Base-by-base conservation (phyloP, 495 filamentous ascomycete species). In the Echria macrotheca region DNA sequence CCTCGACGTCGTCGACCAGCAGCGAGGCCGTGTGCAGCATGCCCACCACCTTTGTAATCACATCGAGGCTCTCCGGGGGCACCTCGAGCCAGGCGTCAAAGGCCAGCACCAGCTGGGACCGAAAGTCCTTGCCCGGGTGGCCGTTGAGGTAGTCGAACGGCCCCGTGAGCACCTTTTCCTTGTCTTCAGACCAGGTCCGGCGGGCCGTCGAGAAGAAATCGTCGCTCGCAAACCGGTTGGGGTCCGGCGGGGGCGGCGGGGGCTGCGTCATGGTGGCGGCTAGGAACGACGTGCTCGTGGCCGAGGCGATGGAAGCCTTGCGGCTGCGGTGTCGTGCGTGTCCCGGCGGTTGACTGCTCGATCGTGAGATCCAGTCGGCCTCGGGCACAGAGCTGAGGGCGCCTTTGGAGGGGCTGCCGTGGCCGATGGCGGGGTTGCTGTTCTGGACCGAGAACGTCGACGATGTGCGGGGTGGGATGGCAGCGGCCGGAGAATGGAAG, bases 1-100 rank as follows among this genome's bases (percentile, higher is more conserved):
- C 88, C 69, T 94, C 85, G 12, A 91, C 88, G 63, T 94, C 93
- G 62, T 98, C 93, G 54, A 98, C 82, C 69, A 98, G 77, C 28
- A 98, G 74, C 2, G 89, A 95, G 14, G 93, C 83, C 3, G 91
- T 95, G 63, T 98, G 93, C 24, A 98, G 77, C 90, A 96, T 96
- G 38, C 82, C 83, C 19, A 97, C 80, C 10, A 95, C 90, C 50
- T 82, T 84, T 15, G 83, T 91, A 58, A 98, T 96, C 23, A 95
- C 78, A 41, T 76, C 80, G 53, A 97, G 70, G 43, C 81, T 85
- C 50, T 82, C 80, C 7, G 76, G 56, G 0, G 94, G 94, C 5
- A 97, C 91, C 55, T 87, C 76, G 14, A 98, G 71, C 87, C 86
- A 97, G 26, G 76, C 76, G 60, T 98, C 89, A 69, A 98, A 98